Evolutionary conservation across 495 filamentous ascomycete species (phyloP), one percentile per base, ranked within the genome.

Genomic region (Lophium mytilinum): DNA sequence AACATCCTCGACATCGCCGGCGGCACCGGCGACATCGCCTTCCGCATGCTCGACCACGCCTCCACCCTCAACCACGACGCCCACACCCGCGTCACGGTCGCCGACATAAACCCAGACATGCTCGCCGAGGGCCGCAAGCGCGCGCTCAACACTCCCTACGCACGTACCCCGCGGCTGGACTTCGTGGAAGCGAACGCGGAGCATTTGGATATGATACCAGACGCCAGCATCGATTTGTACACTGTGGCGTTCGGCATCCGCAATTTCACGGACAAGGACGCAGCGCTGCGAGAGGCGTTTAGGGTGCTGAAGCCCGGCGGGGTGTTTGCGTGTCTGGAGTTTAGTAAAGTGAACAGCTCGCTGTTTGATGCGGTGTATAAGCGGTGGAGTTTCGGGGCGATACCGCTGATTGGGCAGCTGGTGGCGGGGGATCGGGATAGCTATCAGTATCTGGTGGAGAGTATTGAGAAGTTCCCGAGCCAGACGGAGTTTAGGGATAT

Each of bases 401-500:
- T 98, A 60, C 93, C 93, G 1, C 65, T 98, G 45, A 95, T 98
- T 69, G 93, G 93, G 15, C 91, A 98, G 74, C 62, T 98, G 60
- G 91, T 98, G 34, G 94, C 93, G 3, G 92, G 87, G 2, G 93
- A 98, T 69, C 78, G 93, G 50, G 90, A 90, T 63, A 95, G 89
- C 67, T 98, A 98, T 71, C 94, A 97, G 80, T 98, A 98, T 75
- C 73, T 98, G 37, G 94, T 97, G 24, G 93, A 98, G 80, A 95
- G 89, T 72, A 97, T 98, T 74, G 90, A 96, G 75, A 75, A 79
- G 40, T 98, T 97, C 68, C 94, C 94, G 3, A 81, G 75, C 49
- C 93, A 98, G 76, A 74, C 80, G 49, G 82, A 89, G 66, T 97
- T 91, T 70, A 75, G 82, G 61, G 81, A 80, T 43, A 93, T 97